Percentiles rank a stretch among this genome's conserved stretches.
Evolutionary conservation across 257 asterid species (phyloP).

Genomic region (Capsicum rhomboideum): DNA sequence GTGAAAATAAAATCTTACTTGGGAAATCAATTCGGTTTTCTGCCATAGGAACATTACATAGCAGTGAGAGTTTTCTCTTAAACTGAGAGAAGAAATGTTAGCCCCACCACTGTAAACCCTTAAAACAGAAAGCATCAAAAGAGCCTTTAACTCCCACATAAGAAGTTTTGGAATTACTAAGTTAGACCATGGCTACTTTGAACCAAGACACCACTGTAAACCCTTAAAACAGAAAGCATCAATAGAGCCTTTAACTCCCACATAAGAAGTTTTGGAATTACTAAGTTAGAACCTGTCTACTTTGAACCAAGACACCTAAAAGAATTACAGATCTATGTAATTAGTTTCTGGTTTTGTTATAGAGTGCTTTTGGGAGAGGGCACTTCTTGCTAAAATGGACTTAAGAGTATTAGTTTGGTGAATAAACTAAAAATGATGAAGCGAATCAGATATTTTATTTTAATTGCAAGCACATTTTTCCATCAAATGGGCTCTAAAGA

Average conservation of each 20-base stretch:
- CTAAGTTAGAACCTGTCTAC: not conserved
- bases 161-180: not conserved
- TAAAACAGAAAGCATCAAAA: not conserved
- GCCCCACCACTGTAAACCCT: not conserved
- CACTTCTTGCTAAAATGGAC: not conserved
- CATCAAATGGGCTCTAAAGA: not conserved
- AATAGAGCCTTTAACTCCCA: not conserved
- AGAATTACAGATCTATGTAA: not conserved
- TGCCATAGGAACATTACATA: not conserved
- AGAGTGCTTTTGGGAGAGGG: not conserved
- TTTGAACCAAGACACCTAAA: not conserved
- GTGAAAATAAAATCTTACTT: not conserved
- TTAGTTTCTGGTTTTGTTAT: not conserved
- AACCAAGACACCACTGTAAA: not conserved
- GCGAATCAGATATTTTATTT: not conserved
- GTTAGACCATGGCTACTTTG: not conserved
- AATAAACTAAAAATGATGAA: not conserved
- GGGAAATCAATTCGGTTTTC: not conserved
- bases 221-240: not conserved
- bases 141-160: not conserved
- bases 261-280: not conserved
- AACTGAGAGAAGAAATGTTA: not conserved
- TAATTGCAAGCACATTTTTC: not conserved
- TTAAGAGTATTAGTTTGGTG: not conserved
- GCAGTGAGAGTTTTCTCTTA: not conserved